These are phyloP conservation scores for Sugiyamaella smithiae DNA, from an alignment of 805 yeast species.

Conservation along the genomic window DNA sequence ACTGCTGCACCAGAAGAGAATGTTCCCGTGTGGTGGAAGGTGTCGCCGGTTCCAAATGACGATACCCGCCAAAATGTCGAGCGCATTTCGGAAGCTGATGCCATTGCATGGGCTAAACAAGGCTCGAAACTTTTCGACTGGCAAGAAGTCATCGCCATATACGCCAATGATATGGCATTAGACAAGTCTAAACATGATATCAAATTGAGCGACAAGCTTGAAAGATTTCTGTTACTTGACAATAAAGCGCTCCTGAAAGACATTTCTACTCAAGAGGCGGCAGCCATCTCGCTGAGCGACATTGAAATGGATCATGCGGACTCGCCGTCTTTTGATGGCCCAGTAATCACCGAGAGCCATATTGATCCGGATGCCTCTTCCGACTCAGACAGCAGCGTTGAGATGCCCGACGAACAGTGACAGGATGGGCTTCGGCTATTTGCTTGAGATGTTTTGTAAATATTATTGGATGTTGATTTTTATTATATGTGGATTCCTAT, in stretches of 20 bases:
- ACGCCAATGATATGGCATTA: constrained; percentile 21
- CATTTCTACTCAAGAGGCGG: background rate
- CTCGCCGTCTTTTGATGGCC: background rate
- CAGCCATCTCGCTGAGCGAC: background rate
- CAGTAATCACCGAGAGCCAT: background rate
- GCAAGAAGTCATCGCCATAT: constrained; percentile 26
- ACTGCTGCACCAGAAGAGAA: background rate
- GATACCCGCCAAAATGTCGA: background rate
- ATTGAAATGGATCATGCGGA: background rate
- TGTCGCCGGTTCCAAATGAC: background rate
- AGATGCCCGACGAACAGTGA: background rate
- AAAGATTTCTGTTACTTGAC: constrained; percentile 16
- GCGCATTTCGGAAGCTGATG: constrained; percentile 16
- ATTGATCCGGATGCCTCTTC: background rate
- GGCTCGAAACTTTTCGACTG: constrained; percentile 23
- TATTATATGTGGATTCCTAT: background rate
- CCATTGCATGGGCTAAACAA: constrained; percentile 17
- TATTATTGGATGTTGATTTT: background rate
- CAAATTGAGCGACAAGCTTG: constrained; percentile 12
- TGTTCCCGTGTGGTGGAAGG: constrained; percentile 16
- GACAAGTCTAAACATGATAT: constrained; percentile 11
- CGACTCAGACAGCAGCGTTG: background rate
- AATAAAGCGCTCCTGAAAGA: constrained; percentile 1
- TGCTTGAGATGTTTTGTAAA: no score
- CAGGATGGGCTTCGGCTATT: no score